phyloP scores from a whole-genome alignment of 805 yeast genomes.

The Zygosaccharomyces bisporus region DNA sequence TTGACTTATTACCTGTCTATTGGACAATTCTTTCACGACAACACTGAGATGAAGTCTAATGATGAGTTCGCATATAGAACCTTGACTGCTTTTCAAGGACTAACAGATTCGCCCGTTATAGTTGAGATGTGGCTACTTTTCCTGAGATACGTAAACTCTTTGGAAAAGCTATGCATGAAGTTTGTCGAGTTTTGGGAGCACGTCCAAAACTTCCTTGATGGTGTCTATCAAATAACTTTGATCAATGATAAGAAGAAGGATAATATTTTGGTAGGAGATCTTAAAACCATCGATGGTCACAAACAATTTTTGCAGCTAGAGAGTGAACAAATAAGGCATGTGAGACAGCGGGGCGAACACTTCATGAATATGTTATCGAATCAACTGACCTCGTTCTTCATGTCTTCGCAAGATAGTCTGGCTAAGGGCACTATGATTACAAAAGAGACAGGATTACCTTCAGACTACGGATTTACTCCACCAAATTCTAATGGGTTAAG shows the following conservation, averaged over 20 bases:
- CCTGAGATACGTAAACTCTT: slow-evolving; percentile 40
- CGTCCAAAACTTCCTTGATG: slow-evolving; percentile 51
- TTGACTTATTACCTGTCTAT: slow-evolving; percentile 34
- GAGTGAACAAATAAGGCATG: slow-evolving; percentile 40
- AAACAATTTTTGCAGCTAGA: slow-evolving; percentile 41
- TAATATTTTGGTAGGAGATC: slow-evolving; percentile 29
- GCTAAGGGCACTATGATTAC: slow-evolving; percentile 8
- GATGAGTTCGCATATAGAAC: slow-evolving; percentile 9
- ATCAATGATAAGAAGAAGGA: slow-evolving; percentile 42
- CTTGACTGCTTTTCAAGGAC: slow-evolving; percentile 24
- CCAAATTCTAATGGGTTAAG: slow-evolving; percentile 61
- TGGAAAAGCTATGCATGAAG: slow-evolving; percentile 39
- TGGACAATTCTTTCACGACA: slow-evolving; percentile 24
- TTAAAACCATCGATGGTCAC: slow-evolving; percentile 33
- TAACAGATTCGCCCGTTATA: slow-evolving; percentile 52
- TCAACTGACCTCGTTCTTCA: slow-evolving; percentile 33
- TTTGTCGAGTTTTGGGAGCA: slow-evolving; percentile 52
- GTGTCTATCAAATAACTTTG: slow-evolving; percentile 42
- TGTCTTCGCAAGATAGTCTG: slow-evolving; percentile 32
- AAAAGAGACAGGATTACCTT: slow-evolving; percentile 31
- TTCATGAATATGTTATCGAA: slow-evolving; percentile 38
- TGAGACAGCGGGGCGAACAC: slow-evolving; percentile 40
- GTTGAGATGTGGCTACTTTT: slow-evolving; percentile 58
- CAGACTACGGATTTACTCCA: slow-evolving; percentile 55
- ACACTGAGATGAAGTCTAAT: slow-evolving; percentile 10